A percentile compares a stretch with the other conserved stretches of the same genome.
Evolutionary conservation across 2,329 filamentous ascomycete species (phyloP).

Genomic region (Neonectria punicea): DNA sequence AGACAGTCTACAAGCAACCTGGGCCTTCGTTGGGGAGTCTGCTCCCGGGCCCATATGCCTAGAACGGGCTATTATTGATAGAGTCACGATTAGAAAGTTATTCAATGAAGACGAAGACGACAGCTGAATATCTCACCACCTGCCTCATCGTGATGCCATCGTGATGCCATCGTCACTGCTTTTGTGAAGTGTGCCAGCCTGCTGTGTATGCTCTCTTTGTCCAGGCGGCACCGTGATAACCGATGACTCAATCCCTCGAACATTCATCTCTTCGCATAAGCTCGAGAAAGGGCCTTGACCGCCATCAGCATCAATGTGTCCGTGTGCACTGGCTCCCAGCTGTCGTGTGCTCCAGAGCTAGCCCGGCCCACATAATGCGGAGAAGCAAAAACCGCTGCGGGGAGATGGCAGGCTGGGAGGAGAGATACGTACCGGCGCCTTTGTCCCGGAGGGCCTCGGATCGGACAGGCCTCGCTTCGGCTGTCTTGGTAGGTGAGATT

Average conservation of each 20-base stretch:
- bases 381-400: constrained; percentile 11
- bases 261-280: constrained; percentile 15
- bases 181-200: not conserved
- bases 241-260: constrained; percentile 2
- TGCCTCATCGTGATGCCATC: not conserved
- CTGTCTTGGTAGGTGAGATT: not conserved
- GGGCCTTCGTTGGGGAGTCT: constrained; percentile 29
- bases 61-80: constrained; percentile 45
- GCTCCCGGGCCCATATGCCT: constrained; percentile 36
- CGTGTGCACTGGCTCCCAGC: constrained; percentile 13
- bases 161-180: not conserved
- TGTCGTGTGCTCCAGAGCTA: constrained; percentile 25
- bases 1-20: constrained; percentile 41
- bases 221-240: not conserved
- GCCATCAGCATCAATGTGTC: constrained; percentile 1
- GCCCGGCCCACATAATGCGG: constrained; percentile 27
- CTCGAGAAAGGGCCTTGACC: not conserved
- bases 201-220: too few species aligned
- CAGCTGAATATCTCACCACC: constrained; percentile 4
- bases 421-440: not conserved
- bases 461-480: not conserved
- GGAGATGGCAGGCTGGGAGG: not conserved
- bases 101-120: constrained; percentile 35
- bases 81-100: constrained; percentile 30
- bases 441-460: not conserved